phyloP scores from a whole-genome alignment of 208 protist species.

The Trypanosomatidae sp. region DNA sequence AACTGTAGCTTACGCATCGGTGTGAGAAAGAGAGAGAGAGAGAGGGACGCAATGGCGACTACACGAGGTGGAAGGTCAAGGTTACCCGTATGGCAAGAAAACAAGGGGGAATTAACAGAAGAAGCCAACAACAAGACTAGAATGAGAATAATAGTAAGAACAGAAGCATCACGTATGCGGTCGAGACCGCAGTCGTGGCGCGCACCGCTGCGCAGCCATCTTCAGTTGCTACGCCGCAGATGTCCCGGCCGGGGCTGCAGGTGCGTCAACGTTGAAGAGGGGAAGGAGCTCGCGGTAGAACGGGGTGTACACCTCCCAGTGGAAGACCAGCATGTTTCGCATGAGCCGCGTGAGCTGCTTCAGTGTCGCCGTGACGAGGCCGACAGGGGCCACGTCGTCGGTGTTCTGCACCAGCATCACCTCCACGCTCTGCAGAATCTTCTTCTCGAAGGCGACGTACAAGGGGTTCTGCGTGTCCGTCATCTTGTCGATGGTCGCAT shows the following conservation, averaged over 20 bases:
- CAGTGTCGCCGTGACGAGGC: constrained; percentile 61
- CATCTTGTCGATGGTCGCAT: constrained; percentile 78
- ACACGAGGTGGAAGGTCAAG: too few species aligned
- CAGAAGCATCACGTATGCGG: too few species aligned
- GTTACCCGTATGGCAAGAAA: too few species aligned
- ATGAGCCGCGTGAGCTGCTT: constrained; percentile 33
- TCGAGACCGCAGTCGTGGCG: too few species aligned
- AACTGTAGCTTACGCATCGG: too few species aligned
- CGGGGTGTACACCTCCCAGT: constrained; percentile 80
- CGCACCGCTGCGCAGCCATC: too few species aligned
- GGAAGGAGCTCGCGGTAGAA: constrained; percentile 52
- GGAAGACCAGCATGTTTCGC: constrained; percentile 48
- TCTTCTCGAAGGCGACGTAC: constrained; percentile 72
- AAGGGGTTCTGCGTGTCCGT: constrained; percentile 65
- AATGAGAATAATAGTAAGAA: too few species aligned
- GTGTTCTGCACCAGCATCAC: constrained; percentile 20
- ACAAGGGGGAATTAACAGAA: too few species aligned
- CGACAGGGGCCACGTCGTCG: constrained; percentile 37
- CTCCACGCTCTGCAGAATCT: constrained; percentile 46
- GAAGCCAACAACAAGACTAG: too few species aligned
- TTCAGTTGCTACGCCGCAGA: too few species aligned
- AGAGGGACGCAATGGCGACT: too few species aligned
- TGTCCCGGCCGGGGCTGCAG: not conserved
- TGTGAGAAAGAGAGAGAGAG: too few species aligned
- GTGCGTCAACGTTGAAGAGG: constrained; percentile 13